phyloP scores from a whole-genome alignment of 1,284 basidiomycete genomes.

The Ganoderma meredithae region DNA sequence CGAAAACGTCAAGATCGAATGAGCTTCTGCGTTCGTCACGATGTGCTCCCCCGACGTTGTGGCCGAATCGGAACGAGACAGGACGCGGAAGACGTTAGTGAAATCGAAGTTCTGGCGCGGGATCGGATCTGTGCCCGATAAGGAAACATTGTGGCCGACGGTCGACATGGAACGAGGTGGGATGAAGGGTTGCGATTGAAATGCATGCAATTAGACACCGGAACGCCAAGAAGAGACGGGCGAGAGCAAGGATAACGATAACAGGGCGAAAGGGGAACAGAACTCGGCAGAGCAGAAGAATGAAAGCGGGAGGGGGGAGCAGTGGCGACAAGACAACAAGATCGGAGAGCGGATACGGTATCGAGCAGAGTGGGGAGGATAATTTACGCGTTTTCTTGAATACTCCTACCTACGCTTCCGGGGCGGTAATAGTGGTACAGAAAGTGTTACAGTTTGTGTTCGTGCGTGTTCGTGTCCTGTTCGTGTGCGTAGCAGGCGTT shows the following conservation, averaged over 20 bases:
- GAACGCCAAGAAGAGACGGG: not conserved
- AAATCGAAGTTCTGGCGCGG: not conserved
- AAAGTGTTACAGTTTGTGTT: conserved; percentile 10
- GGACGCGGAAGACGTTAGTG: not conserved
- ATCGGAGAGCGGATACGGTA: not conserved
- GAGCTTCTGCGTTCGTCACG: not conserved
- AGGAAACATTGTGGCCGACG: not conserved
- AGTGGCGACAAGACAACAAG: not conserved
- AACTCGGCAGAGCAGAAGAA: not conserved
- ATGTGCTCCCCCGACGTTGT: not conserved
- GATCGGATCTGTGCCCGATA: not conserved
- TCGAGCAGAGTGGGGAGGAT: conserved; percentile 8
- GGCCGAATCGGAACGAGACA: not conserved
- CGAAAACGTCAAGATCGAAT: not conserved
- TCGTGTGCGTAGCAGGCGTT: not conserved
- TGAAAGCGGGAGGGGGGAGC: not conserved
- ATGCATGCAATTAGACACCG: not conserved
- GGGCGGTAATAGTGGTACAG: conserved; percentile 13
- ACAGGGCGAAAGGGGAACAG: not conserved
- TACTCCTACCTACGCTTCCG: conserved; percentile 9
- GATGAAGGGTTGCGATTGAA: not conserved
- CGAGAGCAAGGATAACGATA: not conserved
- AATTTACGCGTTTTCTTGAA: conserved; percentile 12
- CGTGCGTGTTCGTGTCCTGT: not conserved
- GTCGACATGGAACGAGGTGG: not conserved